A percentile compares a stretch with the other conserved stretches of the same genome.
Conservation (phyloP, 2,329 filamentous ascomycete species). For the Cladosporium phlei region DNA sequence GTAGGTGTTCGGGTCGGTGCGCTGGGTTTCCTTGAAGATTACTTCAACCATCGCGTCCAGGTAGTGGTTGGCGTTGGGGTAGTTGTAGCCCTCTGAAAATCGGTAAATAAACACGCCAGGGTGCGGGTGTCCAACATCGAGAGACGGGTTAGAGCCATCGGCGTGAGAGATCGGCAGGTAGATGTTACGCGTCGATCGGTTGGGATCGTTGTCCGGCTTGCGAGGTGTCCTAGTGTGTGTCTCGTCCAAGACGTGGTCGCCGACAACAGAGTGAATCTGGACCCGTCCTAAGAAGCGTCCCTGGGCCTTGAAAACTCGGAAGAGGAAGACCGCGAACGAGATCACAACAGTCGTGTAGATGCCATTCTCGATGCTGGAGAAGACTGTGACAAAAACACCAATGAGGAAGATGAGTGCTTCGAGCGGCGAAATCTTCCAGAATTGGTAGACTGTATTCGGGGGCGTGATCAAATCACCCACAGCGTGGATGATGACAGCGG, state of each 20-base stretch:
- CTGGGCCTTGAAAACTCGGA: slow-evolving; percentile 74
- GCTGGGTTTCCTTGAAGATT: slow-evolving; percentile 60
- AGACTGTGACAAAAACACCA: slow-evolving; percentile 85
- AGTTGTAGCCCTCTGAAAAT: slow-evolving; percentile 92
- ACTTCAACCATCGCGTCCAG: slow-evolving; percentile 60
- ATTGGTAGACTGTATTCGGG: slow-evolving; percentile 87
- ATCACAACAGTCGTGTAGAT: slow-evolving; percentile 81
- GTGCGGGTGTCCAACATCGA: slow-evolving; percentile 75
- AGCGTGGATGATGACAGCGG: slow-evolving; percentile 92
- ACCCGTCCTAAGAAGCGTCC: slow-evolving; percentile 81
- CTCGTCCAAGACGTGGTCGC: slow-evolving; percentile 63
- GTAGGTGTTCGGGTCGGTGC: slow-evolving; percentile 67
- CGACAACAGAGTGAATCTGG: slow-evolving; percentile 76
- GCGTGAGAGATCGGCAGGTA: slow-evolving; percentile 81
- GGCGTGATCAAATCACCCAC: slow-evolving; percentile 89
- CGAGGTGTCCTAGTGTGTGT: slow-evolving; percentile 32
- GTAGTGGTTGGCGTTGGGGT: slow-evolving; percentile 86
- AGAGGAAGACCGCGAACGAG: slow-evolving; percentile 73
- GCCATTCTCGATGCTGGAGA: slow-evolving; percentile 82
- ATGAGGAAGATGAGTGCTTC: slow-evolving; percentile 91
- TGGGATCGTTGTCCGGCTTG: slow-evolving; percentile 35
- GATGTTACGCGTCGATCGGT: slow-evolving; percentile 62
- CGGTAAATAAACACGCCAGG: slow-evolving; percentile 95
- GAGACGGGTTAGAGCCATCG: slow-evolving; percentile 85
- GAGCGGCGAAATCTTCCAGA: slow-evolving; percentile 87